A percentile compares a stretch with the other conserved stretches of the same genome.
phyloP scores from a whole-genome alignment of 1,284 basidiomycete species.

The Ceraceosorus guamensis region DNA sequence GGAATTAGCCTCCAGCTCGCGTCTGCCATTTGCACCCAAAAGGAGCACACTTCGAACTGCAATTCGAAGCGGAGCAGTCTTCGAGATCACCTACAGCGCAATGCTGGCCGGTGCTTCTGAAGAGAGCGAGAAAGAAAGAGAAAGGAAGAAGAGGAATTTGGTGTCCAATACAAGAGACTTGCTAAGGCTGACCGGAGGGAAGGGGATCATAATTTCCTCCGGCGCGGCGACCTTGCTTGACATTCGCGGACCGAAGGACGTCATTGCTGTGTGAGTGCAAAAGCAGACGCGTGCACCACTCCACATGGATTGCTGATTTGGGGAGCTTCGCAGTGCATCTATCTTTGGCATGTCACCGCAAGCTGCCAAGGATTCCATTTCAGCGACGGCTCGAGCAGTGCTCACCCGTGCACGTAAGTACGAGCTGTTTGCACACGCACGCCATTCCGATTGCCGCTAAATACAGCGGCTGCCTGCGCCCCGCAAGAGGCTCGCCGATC shows the following conservation, averaged over 20 bases:
- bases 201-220: conserved; percentile 40
- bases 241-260: conserved; percentile 38
- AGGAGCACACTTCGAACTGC: conserved; percentile 73
- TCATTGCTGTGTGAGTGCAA: conserved; percentile 33
- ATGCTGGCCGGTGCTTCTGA: not conserved
- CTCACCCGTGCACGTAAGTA: conserved; percentile 19
- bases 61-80: conserved; percentile 71
- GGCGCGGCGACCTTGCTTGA: conserved; percentile 25
- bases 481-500: too few species aligned
- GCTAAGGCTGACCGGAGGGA: conserved; percentile 41
- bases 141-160: conserved; percentile 26
- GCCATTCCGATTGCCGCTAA: too few species aligned
- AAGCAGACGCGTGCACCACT: not conserved
- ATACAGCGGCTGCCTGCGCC: too few species aligned
- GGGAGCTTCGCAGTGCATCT: conserved; percentile 12
- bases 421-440: too few species aligned
- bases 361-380: conserved; percentile 34
- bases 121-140: not conserved
- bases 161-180: conserved; percentile 38
- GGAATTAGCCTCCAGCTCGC: conserved; percentile 64
- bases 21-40: conserved; percentile 71
- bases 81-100: conserved; percentile 64
- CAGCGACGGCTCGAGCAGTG: conserved; percentile 26
- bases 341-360: conserved; percentile 34
- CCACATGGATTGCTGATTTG: not conserved